phyloP scores from a whole-genome alignment of 2,329 filamentous ascomycete genomes.

The Ceratocystis alfenasii region DNA sequence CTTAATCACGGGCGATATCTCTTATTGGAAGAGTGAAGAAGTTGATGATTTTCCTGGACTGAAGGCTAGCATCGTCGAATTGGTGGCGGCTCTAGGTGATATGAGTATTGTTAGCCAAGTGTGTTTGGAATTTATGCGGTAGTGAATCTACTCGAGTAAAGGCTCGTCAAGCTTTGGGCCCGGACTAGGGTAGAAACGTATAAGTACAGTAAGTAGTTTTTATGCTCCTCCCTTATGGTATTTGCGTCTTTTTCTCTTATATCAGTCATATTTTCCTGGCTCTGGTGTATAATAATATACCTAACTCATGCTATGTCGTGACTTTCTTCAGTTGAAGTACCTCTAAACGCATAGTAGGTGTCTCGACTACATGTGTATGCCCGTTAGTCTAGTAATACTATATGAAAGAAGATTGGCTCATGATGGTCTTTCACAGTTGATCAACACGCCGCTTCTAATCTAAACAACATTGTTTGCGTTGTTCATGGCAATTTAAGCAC shows the following conservation, averaged over 20 bases:
- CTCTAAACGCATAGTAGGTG: too few species aligned
- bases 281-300: too few species aligned
- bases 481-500: too few species aligned
- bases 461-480: too few species aligned
- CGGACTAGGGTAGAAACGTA: not conserved
- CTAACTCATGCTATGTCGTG: too few species aligned
- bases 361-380: too few species aligned
- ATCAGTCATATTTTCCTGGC: not conserved
- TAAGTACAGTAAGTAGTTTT: not conserved
- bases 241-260: not conserved
- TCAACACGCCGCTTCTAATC: too few species aligned
- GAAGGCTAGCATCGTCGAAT: slow-evolving; percentile 53
- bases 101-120: slow-evolving; percentile 44
- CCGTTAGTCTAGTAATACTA: too few species aligned
- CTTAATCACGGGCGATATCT: slow-evolving; percentile 41
- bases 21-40: slow-evolving; percentile 45
- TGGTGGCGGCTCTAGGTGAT: slow-evolving; percentile 51
- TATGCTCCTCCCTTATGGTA: not conserved
- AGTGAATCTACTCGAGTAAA: slow-evolving; percentile 5
- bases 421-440: too few species aligned
- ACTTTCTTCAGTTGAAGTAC: too few species aligned
- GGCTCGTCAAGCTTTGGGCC: not conserved
- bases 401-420: too few species aligned
- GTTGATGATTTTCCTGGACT: slow-evolving; percentile 40
- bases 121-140: slow-evolving; percentile 42